phyloP scores from a whole-genome alignment of 1,284 basidiomycete genomes.

The Marasmius tenuissimus region DNA sequence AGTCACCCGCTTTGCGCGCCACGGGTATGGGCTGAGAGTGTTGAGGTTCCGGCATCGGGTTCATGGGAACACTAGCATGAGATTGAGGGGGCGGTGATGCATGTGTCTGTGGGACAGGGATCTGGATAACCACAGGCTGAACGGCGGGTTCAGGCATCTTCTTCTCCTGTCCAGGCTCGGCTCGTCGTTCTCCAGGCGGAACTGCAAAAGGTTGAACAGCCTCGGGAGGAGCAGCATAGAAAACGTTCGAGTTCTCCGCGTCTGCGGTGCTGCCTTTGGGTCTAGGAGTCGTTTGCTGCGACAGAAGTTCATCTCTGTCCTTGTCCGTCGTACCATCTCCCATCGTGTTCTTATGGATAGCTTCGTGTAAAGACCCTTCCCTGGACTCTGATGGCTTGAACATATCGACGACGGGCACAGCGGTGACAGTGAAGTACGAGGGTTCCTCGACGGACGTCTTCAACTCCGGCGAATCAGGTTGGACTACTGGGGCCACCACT shows the following conservation, averaged over 20 bases:
- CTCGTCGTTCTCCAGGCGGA: not conserved
- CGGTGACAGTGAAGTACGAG: not conserved
- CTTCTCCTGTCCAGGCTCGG: not conserved
- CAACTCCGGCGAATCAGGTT: not conserved
- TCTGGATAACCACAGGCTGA: not conserved
- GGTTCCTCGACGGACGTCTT: not conserved
- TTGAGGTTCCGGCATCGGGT: not conserved
- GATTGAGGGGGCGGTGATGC: not conserved
- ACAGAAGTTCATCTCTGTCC: not conserved
- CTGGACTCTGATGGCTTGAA: not conserved
- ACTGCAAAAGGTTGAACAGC: not conserved
- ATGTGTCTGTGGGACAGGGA: not conserved
- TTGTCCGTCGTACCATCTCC: not conserved
- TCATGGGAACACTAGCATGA: not conserved
- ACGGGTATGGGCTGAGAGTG: not conserved
- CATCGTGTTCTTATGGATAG: not conserved
- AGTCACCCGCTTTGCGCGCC: not conserved
- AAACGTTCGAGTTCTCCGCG: not conserved
- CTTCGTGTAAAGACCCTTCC: not conserved
- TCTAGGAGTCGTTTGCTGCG: not conserved
- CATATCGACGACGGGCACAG: no score
- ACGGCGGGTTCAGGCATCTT: not conserved
- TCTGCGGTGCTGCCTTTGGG: not conserved
- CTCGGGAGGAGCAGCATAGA: not conserved
- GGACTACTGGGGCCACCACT: not conserved